Base-by-base conservation (phyloP, 2,329 filamentous ascomycete genomes). In the Neonectria punicea region DNA sequence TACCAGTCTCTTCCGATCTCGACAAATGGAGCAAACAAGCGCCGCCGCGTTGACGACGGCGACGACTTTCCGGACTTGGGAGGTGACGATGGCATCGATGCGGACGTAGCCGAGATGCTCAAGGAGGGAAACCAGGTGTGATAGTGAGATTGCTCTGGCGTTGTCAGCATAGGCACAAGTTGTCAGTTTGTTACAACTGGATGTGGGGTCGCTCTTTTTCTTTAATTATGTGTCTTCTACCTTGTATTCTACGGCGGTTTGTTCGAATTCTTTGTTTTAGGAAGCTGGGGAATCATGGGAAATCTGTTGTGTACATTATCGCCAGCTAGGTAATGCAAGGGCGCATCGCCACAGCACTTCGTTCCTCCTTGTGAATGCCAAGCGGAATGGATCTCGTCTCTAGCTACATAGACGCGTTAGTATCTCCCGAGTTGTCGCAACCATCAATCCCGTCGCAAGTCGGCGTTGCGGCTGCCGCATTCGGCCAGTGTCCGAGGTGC, bases 21-120 rank as follows among this genome's bases (percentile, higher is more conserved):
- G 8, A 78, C 80, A 30, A 87, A 86, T 63, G 86, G 85, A 5
- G 80, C 85, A 5, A 88, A 88, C 71, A 89, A 89, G 75, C 82
- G 86, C 63, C 82, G 85, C 32, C 83, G 86, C 53, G 75, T 89
- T 6, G 86, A 87, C 39, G 77, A 81, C n/a, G 77, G 74, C 2
- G 81, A 81, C 13, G 86, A 86, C 39, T 83, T 88, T 61, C 85
- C 85, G 4, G 83, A 87, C 57, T 77, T 88, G n/a, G 84, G 82
- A 9, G 82, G 76, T 20, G 85, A 87, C 61, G 85, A 87, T 67
- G 86, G 81, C 1, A 86, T 89, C 54, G 86, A 89, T 67, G 81
- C 84, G 0, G 86, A 89, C 51, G 86, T 89, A 36, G 82, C 83
- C 28, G 85, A 86, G 70, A 86, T 87, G 80, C 78, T 89, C 11